Base-by-base conservation (phyloP, 768 basidiomycete genomes). In the Suillus occidentalis region DNA sequence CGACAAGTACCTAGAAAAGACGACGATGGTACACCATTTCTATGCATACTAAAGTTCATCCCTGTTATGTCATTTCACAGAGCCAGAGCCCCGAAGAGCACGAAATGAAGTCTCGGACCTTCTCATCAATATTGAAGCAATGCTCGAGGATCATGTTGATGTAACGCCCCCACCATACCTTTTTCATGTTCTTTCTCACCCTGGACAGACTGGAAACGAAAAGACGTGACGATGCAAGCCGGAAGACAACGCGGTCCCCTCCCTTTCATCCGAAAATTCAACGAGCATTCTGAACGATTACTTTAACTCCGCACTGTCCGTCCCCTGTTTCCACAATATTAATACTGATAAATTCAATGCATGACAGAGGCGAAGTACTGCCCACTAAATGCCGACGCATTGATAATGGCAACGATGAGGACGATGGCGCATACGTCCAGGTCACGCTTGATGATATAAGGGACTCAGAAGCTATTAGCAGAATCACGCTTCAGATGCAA, bases 241-340 rank as follows among this genome's bases (percentile, higher is more conserved):
- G 97, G 97, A 18, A 85, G 90, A 71, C 92, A 97, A 75, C 84
- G 88, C 59, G 90, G 89, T 42, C 91, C 92, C 14, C 77, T 99
- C 28, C 97, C 97, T 0, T 83, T 99, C 55, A 99, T 99, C 68
- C 85, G 97, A 59, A 92, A 96, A 73, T 99, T 99, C 79, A 99
- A 99, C 71, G 95, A 98, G 72, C 97, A 99, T 75, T 97, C 95
- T 0, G 94, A 97, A 69, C 80, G 95, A 68, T 80, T 98, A 12
- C 79, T 99, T 0, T 16, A 89, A 91, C 64, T 88, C 92, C 52
- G 89, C 91, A 6, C 71, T 94, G 92, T 91, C 72, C 69, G 81
- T 72, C n/a, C 3, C 75, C 69, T 55, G 40, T 39, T 20, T 42
- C 62, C 49, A 13, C 34, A 2, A n/a, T 12, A 47, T n/a, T 4